A percentile compares a stretch with the other conserved stretches of the same genome.
phyloP scores from a whole-genome alignment of 768 basidiomycete species.

The Amanita rimosa region DNA sequence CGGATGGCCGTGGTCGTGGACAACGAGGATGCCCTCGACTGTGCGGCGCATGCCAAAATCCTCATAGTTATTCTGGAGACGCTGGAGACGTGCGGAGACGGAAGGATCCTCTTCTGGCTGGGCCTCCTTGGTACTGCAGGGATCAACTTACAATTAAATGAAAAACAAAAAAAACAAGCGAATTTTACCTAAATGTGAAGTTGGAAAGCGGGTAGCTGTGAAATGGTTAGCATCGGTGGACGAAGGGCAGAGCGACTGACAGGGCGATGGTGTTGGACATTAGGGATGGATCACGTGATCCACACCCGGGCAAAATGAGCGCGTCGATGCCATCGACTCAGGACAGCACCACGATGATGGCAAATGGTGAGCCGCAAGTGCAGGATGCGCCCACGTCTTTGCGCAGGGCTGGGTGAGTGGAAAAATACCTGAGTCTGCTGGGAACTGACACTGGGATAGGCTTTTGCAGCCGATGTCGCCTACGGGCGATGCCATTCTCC shows the following conservation, averaged over 20 bases:
- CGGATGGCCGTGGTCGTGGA: slow-evolving; percentile 94
- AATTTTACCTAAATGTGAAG: slow-evolving; percentile 74
- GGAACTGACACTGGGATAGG: slow-evolving; percentile 11
- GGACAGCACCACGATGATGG: neutral
- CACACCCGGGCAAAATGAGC: neutral
- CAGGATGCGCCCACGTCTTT: neutral
- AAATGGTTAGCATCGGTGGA: slow-evolving; percentile 1
- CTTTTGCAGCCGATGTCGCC: slow-evolving; percentile 27
- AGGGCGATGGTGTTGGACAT: slow-evolving; percentile 46
- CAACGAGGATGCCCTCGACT: slow-evolving; percentile 82
- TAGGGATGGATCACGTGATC: neutral
- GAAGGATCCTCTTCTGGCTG: slow-evolving; percentile 98
- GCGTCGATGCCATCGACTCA: neutral
- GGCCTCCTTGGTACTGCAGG: slow-evolving; percentile 72
- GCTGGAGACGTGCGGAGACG: slow-evolving; percentile 86
- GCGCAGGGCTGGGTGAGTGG: neutral
- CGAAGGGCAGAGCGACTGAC: slow-evolving; percentile 17
- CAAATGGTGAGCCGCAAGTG: neutral
- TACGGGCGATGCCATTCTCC: slow-evolving; percentile 8
- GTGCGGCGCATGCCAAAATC: slow-evolving; percentile 95
- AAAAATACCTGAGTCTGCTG: neutral
- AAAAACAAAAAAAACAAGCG: too few relatives aligned
- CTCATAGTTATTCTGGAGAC: slow-evolving; percentile 93
- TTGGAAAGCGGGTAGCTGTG: slow-evolving; percentile 76
- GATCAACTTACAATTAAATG: neutral